Conservation (phyloP, 352 stramenopile genomes). For the Pythium aristosporum region DNA sequence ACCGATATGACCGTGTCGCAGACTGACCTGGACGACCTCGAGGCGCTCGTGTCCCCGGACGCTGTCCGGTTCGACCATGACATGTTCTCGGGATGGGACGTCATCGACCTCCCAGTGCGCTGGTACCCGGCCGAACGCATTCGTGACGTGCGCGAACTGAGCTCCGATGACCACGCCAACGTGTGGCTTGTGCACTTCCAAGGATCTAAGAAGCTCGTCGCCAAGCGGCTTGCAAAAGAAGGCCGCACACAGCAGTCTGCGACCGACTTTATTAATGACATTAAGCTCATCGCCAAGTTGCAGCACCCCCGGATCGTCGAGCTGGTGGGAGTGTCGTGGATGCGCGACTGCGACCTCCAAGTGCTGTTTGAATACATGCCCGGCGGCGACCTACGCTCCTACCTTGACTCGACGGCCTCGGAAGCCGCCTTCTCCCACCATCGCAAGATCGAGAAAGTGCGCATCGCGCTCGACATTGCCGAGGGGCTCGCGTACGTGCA, state of each 20-base stretch:
- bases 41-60: slow-evolving; percentile 20
- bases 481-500: slow-evolving; percentile 35
- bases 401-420: slow-evolving; percentile 11
- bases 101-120: slow-evolving; percentile 7
- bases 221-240: slow-evolving; percentile 17
- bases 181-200: slow-evolving; percentile 21
- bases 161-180: slow-evolving; percentile 2
- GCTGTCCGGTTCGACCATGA: background rate
- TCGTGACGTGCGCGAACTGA: slow-evolving; percentile 6
- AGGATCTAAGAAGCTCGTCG: background rate
- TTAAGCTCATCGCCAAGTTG: slow-evolving; percentile 25
- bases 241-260: slow-evolving; percentile 11
- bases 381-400: slow-evolving; percentile 22
- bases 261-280: slow-evolving; percentile 28
- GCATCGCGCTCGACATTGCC: slow-evolving; percentile 30
- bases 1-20: slow-evolving; percentile 16
- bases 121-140: slow-evolving; percentile 12
- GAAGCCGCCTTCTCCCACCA: slow-evolving; percentile 3
- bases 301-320: slow-evolving; percentile 28
- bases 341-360: slow-evolving; percentile 15
- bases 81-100: slow-evolving; percentile 10
- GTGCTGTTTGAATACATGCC: slow-evolving; percentile 29
- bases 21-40: slow-evolving; percentile 23
- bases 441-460: slow-evolving; percentile 26
- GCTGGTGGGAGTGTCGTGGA: slow-evolving; percentile 28